These are phyloP conservation scores for Termitomyces sp. DNA, from an alignment of 768 basidiomycete genomes.

Conservation along the genomic window DNA sequence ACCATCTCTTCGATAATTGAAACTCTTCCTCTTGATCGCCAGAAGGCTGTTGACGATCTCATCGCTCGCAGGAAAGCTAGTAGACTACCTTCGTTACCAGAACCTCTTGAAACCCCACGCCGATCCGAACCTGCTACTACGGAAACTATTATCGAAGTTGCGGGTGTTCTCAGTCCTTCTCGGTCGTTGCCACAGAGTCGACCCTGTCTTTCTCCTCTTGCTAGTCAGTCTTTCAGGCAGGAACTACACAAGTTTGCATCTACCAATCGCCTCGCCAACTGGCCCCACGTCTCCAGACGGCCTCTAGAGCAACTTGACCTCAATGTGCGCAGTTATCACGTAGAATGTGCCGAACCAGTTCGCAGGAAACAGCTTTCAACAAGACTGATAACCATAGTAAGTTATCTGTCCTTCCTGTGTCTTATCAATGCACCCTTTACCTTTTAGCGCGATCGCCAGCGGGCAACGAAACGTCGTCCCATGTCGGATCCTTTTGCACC, in stretches of 20 bases:
- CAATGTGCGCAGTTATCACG: constrained; percentile 3
- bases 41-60: constrained; percentile 35
- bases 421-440: not conserved
- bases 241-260: constrained; percentile 13
- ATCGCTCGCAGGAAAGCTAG: constrained; percentile 13
- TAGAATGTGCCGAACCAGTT: not conserved
- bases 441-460: not conserved
- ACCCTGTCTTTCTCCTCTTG: constrained; percentile 20
- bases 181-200: constrained; percentile 15
- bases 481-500: not conserved
- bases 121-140: not conserved
- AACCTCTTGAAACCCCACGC: not conserved
- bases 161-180: constrained; percentile 8
- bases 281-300: constrained; percentile 6
- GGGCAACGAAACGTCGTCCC: not conserved
- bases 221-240: constrained; percentile 22
- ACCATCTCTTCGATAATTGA: constrained; percentile 32
- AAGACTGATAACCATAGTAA: not conserved
- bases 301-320: constrained; percentile 7
- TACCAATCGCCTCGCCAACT: constrained; percentile 7
- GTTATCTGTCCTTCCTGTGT: not conserved
- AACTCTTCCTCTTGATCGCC: constrained; percentile 26
- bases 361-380: not conserved
- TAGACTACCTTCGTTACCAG: constrained; percentile 10
- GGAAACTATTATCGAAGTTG: not conserved